Conservation (phyloP, 805 yeast species). For the Lachancea meyersii region DNA sequence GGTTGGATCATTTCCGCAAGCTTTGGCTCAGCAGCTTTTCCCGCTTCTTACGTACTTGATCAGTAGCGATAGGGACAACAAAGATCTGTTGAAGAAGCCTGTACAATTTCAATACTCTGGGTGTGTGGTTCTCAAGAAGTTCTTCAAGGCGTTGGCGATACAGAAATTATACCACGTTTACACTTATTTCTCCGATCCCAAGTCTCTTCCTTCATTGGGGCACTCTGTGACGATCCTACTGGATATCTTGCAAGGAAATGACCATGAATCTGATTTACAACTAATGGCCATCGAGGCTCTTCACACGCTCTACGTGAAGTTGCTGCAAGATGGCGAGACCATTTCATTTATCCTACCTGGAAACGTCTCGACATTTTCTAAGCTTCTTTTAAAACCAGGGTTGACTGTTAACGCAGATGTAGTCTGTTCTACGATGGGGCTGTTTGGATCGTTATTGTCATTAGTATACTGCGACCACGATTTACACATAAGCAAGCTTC, state of each 20-base stretch:
- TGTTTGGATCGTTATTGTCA: conserved; percentile 29
- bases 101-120: conserved; percentile 37
- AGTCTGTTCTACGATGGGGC: conserved; percentile 26
- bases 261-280: conserved; percentile 29
- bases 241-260: conserved; percentile 28
- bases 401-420: conserved; percentile 36
- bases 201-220: conserved; percentile 41
- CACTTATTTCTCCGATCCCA: conserved; percentile 16
- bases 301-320: conserved; percentile 29
- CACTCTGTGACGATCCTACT: conserved; percentile 43
- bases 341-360: conserved; percentile 48
- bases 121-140: conserved; percentile 25
- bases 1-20: conserved; percentile 33
- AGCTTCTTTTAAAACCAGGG: conserved; percentile 32
- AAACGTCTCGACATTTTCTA: conserved; percentile 41
- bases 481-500: conserved; percentile 14
- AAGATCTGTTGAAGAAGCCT: conserved; percentile 24
- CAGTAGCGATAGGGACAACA: conserved; percentile 27
- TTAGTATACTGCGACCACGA: conserved; percentile 40
- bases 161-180: conserved; percentile 21
- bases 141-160: conserved; percentile 31
- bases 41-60: conserved; percentile 43
- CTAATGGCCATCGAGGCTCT: conserved; percentile 33
- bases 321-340: conserved; percentile 42
- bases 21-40: conserved; percentile 40